Evolutionary conservation across 2,329 filamentous ascomycete genomes (phyloP), one percentile per base, ranked within the genome.

Genomic region (Aspergillus caelatus): DNA sequence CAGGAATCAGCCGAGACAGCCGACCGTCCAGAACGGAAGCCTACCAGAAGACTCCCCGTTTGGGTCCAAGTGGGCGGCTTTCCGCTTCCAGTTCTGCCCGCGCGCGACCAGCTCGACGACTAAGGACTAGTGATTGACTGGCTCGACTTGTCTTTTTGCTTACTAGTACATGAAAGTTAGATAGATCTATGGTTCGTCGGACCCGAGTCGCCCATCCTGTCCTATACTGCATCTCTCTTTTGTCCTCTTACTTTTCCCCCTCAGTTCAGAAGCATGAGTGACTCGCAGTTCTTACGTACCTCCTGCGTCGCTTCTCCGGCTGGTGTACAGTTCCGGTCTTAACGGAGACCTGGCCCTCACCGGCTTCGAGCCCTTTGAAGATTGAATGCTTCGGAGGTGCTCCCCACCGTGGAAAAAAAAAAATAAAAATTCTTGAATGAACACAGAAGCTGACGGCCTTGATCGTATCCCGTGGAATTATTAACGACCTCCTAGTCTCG

Each of bases 341-440:
- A 69, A 71, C 66, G 69, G 65, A 68, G 66, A 67, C 59, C 63
- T 69, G 63, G 63, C 63, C 62, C 64, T 62, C 63, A 46, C 65
- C 60, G 58, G 55, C 32, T 62, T 52, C 58, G 58, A 58, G 48
- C 55, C 36, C 43, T 62, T 21, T 34, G 58, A 45, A 46, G 41
- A 53, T 55, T 45, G 46, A 39, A 53, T 55, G 56, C 59, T 61
- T 52, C 52, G 60, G 56, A 28, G 61, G 52, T 62, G 61, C 59
- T 60, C 57, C 48, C 39, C 45, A 36, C 30, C 28, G 43, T 36
- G 52, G 6, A 32, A 60, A 41, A 60, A 30, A 30, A 57, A 57
- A 34, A 36, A 19, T 8, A 41, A 28, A 61, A 46, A 50, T 41
- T 12, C 7, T 28, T 26, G 52, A n/a, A 58, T 36, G 34, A 58